A percentile compares a stretch with the other conserved stretches of the same genome.
phyloP scores from a whole-genome alignment of 2,329 filamentous ascomycete species.

The Cercospora sp. region DNA sequence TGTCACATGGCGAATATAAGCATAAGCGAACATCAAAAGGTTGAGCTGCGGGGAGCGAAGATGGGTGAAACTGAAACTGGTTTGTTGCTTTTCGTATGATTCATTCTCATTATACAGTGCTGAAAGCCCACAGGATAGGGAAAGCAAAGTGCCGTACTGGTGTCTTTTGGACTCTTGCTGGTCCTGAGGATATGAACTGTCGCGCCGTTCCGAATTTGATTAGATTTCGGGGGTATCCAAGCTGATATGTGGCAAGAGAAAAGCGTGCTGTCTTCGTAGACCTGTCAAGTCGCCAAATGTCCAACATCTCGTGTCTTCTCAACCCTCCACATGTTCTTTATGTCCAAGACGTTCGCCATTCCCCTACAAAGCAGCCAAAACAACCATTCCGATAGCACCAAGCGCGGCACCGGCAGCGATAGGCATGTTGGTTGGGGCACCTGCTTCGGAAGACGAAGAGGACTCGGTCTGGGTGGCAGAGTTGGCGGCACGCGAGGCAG shows the following conservation, averaged over 20 bases:
- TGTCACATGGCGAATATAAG: too few relatives aligned
- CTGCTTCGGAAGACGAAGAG: conserved; percentile 13
- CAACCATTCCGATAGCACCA: conserved; percentile 25
- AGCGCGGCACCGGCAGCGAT: conserved; percentile 27
- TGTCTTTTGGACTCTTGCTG: background rate
- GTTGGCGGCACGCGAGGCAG: conserved; percentile 9
- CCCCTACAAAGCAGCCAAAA: conserved; percentile 23
- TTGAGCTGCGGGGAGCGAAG: too few relatives aligned
- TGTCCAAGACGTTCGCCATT: background rate
- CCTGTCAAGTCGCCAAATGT: too few relatives aligned
- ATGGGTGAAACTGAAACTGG: too few relatives aligned
- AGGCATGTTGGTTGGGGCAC: conserved; percentile 23
- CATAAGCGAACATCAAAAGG: too few relatives aligned
- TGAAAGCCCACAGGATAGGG: background rate
- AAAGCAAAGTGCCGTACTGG: background rate
- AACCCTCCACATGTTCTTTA: background rate
- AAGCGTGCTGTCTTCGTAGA: too few relatives aligned
- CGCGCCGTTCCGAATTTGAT: background rate
- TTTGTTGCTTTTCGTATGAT: background rate
- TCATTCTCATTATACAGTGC: background rate
- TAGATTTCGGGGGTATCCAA: background rate
- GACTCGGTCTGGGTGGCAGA: conserved; percentile 10
- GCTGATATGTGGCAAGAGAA: background rate
- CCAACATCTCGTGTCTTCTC: background rate
- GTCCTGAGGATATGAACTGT: background rate